These are phyloP conservation scores for Globisporangium middletonii DNA, from an alignment of 352 stramenopile species.

Conservation along the genomic window DNA sequence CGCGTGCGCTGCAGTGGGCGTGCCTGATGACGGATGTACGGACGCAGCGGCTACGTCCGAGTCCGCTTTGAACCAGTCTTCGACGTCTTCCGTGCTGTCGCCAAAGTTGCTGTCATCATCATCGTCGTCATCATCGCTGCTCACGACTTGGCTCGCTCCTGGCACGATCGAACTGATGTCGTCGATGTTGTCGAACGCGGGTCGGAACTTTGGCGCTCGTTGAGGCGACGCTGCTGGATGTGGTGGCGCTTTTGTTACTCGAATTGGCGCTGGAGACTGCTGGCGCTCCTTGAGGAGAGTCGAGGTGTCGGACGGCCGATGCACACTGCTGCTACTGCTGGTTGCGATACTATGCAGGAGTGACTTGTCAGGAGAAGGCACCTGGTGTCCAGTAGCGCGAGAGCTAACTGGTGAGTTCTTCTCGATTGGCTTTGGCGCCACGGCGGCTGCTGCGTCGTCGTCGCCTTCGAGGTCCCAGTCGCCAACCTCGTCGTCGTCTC, in stretches of 20 bases:
- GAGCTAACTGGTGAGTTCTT: not conserved
- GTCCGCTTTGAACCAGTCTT: conserved; percentile 48
- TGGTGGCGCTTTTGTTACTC: too few species aligned
- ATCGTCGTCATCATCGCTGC: conserved; percentile 17
- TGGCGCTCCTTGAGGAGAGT: not conserved
- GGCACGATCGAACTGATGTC: conserved; percentile 23
- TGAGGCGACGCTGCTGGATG: not conserved
- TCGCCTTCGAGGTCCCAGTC: conserved; percentile 31
- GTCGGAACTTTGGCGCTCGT: conserved; percentile 23
- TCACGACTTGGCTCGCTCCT: conserved; percentile 14
- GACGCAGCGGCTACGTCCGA: not conserved
- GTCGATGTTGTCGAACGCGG: conserved; percentile 22
- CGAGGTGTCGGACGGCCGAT: too few species aligned
- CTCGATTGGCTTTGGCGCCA: not conserved
- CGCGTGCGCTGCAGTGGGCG: not conserved
- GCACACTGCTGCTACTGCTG: too few species aligned
- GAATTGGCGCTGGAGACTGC: not conserved
- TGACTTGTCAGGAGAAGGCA: too few species aligned
- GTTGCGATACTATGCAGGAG: too few species aligned
- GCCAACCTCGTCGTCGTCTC: conserved; percentile 33
- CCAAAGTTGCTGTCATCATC: conserved; percentile 24
- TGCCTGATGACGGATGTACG: too few species aligned
- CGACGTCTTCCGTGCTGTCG: conserved; percentile 31
- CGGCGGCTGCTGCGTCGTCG: not conserved
- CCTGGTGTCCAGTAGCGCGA: not conserved